A percentile compares a stretch with the other conserved stretches of the same genome.
phyloP scores from a whole-genome alignment of 768 basidiomycete genomes.

The Suillus cothurnatus region DNA sequence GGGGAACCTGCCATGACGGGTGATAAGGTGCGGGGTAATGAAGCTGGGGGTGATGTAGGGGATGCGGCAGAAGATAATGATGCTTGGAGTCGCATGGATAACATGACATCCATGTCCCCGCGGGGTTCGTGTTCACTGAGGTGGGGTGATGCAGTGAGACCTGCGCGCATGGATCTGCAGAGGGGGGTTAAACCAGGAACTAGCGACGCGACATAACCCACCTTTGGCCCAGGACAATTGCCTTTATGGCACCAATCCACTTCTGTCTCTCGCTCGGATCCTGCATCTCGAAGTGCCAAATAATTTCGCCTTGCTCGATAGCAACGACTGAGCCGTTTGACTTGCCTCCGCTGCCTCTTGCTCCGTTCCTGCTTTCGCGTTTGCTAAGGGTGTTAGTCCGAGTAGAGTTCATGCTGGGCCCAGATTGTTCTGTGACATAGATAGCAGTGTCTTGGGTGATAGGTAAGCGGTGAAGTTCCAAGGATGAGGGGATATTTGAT shows the following conservation, averaged over 20 bases:
- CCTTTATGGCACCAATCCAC: conserved; percentile 79
- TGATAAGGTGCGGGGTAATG: conserved; percentile 17
- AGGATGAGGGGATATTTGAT: conserved; percentile 55
- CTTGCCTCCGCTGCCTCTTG: conserved; percentile 1
- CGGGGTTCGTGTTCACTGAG: conserved; percentile 59
- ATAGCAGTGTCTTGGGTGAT: conserved; percentile 79
- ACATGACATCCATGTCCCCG: conserved; percentile 83
- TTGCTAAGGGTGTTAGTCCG: neutral
- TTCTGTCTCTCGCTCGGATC: conserved; percentile 64
- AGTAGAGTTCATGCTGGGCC: neutral
- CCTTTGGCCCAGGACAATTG: conserved; percentile 62
- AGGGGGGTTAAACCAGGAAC: neutral
- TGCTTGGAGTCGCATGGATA: conserved; percentile 76
- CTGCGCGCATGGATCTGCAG: conserved; percentile 68
- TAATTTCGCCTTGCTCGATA: conserved; percentile 49
- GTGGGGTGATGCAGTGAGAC: conserved; percentile 51
- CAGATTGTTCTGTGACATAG: conserved; percentile 43
- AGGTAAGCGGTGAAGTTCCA: conserved; percentile 71
- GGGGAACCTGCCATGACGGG: conserved; percentile 19
- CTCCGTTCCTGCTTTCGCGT: conserved; percentile 9
- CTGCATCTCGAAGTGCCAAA: conserved; percentile 73
- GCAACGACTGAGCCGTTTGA: conserved; percentile 2
- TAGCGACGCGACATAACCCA: neutral
- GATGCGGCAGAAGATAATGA: conserved; percentile 38
- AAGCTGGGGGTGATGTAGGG: conserved; percentile 14